Evolutionary conservation across 176 grass and related monocot species (phyloP).

Genomic region (Lolium perenne): DNA sequence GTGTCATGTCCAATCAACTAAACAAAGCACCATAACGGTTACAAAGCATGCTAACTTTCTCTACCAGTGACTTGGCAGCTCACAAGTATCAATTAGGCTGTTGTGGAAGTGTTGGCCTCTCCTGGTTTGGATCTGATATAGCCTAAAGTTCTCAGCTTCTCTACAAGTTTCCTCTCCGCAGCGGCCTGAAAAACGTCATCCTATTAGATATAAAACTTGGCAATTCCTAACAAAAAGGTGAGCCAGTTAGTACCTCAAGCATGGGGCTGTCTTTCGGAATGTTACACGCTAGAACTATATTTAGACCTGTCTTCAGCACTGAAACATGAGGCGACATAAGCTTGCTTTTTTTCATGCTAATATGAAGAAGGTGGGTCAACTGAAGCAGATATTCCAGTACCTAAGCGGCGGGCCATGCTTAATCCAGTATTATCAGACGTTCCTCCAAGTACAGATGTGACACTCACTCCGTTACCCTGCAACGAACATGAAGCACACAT

Average conservation of each 20-base stretch:
- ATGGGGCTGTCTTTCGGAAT: constrained; percentile 88
- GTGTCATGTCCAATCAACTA: neutral
- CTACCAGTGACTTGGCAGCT: neutral
- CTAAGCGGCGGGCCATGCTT: constrained; percentile 78
- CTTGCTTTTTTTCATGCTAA: neutral
- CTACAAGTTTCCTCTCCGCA: constrained; percentile 78
- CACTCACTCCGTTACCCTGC: constrained; percentile 66
- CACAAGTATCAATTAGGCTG: constrained; percentile 9
- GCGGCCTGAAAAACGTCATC: constrained; percentile 60
- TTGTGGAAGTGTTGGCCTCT: constrained; percentile 12
- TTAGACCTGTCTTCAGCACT: constrained; percentile 84
- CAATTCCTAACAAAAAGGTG: neutral
- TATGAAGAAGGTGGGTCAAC: neutral
- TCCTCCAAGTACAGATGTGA: constrained; percentile 86
- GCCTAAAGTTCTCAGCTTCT: constrained; percentile 76
- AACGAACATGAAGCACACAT: constrained; percentile 4
- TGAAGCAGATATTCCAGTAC: constrained; percentile 50
- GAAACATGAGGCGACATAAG: constrained; percentile 40
- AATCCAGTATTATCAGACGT: constrained; percentile 86
- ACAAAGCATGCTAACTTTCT: neutral
- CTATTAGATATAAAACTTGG: neutral
- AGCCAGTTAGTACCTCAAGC: constrained; percentile 61
- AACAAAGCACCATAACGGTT: neutral
- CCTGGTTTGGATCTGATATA: constrained; percentile 50
- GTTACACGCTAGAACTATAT: constrained; percentile 81